Base-by-base conservation (phyloP, 768 basidiomycete genomes). In the Auricularia auricula-judae region DNA sequence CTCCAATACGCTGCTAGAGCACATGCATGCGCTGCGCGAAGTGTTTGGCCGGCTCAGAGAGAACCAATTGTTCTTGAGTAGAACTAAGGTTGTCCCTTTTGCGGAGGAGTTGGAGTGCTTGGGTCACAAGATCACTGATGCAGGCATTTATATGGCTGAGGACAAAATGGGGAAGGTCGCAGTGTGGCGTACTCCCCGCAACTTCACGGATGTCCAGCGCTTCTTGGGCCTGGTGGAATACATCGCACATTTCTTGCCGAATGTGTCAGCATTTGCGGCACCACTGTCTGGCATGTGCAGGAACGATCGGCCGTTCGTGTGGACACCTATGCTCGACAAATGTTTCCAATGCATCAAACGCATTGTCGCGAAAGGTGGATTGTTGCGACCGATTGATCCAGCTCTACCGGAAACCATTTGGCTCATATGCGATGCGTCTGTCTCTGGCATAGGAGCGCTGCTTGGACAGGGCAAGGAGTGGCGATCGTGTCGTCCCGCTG, bases 381-480 rank as follows among this genome's bases (percentile, higher is more conserved):
- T 76, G 0, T 35, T 74, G 0, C 56, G 63, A 36, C 71, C 73
- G 0, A 69, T 75, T 2, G 68, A 74, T 58, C 67, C 65, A 0
- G 11, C 23, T 3, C 61, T 61, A 8, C 62, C 56, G 8, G 67
- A 68, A 61, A 70, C 71, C 0, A 74, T 75, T n/a, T 73, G 69
- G 70, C 59, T 76, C 10, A 70, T 75, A 1, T 70, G 69, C 34
- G 70, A 72, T 63, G 70, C 72, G 0, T 75, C 71, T 0, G 62
- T 69, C 3, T 64, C 67, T 0, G 73, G 73, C 18, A 62, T 73
- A 1, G 71, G 74, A 7, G 71, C 69, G 4, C 63, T 73, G 61
- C 73, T 72, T 36, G 68, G 73, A 2, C 76, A 76, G 62, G 74
- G 74, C 14, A 42, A 61, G 1, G 67, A 65, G 1, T 75, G 71